Evolutionary conservation across 768 basidiomycete genomes (phyloP).

Genomic region (Candolleomyces eurysporus): DNA sequence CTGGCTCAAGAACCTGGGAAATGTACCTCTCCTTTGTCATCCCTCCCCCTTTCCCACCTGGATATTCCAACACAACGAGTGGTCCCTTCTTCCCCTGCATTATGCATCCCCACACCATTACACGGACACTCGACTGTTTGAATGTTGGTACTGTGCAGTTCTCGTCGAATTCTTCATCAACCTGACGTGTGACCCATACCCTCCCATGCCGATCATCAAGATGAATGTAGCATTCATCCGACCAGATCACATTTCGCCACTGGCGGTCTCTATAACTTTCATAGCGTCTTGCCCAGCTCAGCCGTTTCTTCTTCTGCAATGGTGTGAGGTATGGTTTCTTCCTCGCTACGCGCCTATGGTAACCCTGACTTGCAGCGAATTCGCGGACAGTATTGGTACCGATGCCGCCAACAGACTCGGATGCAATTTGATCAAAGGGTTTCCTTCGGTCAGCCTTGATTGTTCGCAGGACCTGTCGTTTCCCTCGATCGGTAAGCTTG

Average conservation of each 20-base stretch:
- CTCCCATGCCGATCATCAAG: slow-evolving; percentile 16
- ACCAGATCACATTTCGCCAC: slow-evolving; percentile 20
- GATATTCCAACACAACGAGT: slow-evolving; percentile 21
- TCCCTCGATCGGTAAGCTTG: neutral
- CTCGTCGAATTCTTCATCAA: slow-evolving; percentile 16
- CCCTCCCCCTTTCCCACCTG: slow-evolving; percentile 18
- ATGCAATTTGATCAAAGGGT: neutral
- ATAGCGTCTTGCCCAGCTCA: slow-evolving; percentile 15
- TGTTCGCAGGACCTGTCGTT: neutral
- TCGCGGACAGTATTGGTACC: neutral
- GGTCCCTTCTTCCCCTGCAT: slow-evolving; percentile 19
- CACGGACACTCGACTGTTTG: slow-evolving; percentile 17
- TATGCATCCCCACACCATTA: slow-evolving; percentile 17
- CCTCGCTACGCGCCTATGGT: slow-evolving; percentile 15
- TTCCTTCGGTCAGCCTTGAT: neutral
- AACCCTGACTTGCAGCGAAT: slow-evolving; percentile 6
- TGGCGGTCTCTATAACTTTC: slow-evolving; percentile 4
- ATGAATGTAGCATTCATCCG: slow-evolving; percentile 14
- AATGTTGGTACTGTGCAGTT: slow-evolving; percentile 19
- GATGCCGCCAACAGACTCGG: neutral
- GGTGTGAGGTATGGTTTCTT: slow-evolving; percentile 17
- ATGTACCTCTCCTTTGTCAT: slow-evolving; percentile 16
- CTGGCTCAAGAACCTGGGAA: slow-evolving; percentile 19
- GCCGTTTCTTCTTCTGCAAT: slow-evolving; percentile 10
- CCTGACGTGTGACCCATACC: slow-evolving; percentile 19